A percentile compares a stretch with the other conserved stretches of the same genome.
These are phyloP conservation scores for Hypoxylon crocopeplum DNA, from an alignment of 495 filamentous ascomycete genomes.

Conservation along the genomic window DNA sequence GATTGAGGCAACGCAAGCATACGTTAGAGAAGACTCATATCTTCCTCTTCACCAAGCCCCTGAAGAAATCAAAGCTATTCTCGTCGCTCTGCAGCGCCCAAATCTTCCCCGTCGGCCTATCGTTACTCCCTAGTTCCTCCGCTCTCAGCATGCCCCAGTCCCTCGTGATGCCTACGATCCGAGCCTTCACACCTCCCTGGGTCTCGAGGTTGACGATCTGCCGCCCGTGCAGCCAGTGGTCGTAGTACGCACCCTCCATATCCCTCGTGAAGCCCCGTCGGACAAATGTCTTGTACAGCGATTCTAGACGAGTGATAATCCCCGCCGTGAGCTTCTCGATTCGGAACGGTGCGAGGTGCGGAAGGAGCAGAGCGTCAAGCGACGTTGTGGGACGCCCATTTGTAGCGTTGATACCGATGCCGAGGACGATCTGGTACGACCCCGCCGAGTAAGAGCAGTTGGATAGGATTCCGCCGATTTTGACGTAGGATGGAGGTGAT, in stretches of 20 bases:
- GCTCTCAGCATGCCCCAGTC: constrained; percentile 87
- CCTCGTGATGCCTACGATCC: constrained; percentile 86
- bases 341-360: constrained; percentile 64
- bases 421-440: constrained; percentile 85
- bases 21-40: constrained; percentile 45
- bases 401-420: constrained; percentile 87
- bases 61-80: constrained; percentile 99
- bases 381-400: constrained; percentile 89
- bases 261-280: constrained; percentile 71
- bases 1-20: background rate
- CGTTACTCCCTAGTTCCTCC: constrained; percentile 78
- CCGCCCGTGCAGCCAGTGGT: constrained; percentile 85
- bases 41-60: constrained; percentile 84
- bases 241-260: constrained; percentile 83
- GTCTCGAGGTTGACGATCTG: constrained; percentile 90
- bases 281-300: constrained; percentile 76
- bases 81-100: constrained; percentile 93
- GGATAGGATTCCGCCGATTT: constrained; percentile 92
- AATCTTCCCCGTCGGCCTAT: constrained; percentile 74
- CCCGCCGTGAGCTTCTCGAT: constrained; percentile 85
- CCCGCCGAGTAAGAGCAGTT: constrained; percentile 82
- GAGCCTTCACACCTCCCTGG: constrained; percentile 76
- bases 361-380: constrained; percentile 71
- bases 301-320: constrained; percentile 80
- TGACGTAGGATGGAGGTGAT: constrained; percentile 71